Percentiles rank a stretch among this genome's conserved stretches.
phyloP scores from a whole-genome alignment of 129 eudicot species.

The Logfia minima region DNA sequence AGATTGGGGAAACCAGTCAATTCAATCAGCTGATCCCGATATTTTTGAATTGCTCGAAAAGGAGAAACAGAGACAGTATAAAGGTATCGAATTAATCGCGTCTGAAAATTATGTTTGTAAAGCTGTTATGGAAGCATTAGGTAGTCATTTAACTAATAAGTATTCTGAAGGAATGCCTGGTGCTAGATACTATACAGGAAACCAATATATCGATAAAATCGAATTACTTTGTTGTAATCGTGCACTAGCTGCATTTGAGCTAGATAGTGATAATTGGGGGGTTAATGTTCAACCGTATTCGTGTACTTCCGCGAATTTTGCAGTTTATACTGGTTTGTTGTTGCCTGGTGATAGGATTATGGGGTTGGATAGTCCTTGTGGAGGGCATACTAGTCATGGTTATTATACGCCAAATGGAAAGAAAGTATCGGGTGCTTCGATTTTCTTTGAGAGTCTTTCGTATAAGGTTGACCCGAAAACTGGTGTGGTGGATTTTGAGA shows the following conservation, averaged over 20 bases:
- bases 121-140: conserved; percentile 95
- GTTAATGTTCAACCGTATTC: conserved; percentile 97
- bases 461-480: conserved; percentile 83
- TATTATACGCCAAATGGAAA: conserved; percentile 83
- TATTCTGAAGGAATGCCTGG: conserved; percentile 98
- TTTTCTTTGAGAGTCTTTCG: conserved; percentile 84
- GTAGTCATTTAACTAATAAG: conserved; percentile 81
- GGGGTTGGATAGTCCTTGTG: conserved; percentile 91
- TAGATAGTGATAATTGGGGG: conserved; percentile 77
- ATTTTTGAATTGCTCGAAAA: conserved; percentile 71
- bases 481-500: conserved; percentile 81
- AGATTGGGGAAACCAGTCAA: conserved; percentile 76
- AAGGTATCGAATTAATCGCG: conserved; percentile 84
- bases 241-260: conserved; percentile 75
- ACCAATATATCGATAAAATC: conserved; percentile 82
- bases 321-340: conserved; percentile 82
- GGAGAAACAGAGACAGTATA: conserved; percentile 79
- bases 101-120: conserved; percentile 88
- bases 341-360: conserved; percentile 86
- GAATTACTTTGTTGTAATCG: conserved; percentile 73
- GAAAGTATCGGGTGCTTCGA: conserved; percentile 89
- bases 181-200: conserved; percentile 86
- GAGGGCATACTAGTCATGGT: conserved; percentile 92
- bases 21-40: conserved; percentile 72
- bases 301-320: conserved; percentile 88